Base-by-base conservation (phyloP, 1,139 yeast genomes). In the Suhomyces bokatorum region DNA sequence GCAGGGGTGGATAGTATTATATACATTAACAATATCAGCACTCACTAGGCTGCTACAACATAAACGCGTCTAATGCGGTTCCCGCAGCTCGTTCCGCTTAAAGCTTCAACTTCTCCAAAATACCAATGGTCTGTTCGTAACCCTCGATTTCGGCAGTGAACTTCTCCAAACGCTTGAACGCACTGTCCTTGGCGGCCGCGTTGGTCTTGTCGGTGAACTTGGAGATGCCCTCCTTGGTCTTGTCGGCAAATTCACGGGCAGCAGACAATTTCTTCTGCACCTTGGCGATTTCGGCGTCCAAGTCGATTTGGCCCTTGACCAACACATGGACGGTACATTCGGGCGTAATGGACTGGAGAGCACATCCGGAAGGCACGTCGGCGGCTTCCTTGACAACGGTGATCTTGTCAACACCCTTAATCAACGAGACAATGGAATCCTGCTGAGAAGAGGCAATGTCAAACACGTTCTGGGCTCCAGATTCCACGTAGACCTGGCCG, bases 271-370 rank as follows among this genome's bases (percentile, higher is more conserved):
- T 90, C 78, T 81, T 83, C 58, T 75, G 67, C 37, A 91, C 95
- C 78, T 91, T 93, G 55, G 76, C 63, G 59, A 93, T 87, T 70
- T 93, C 98, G 42, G 87, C 85, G 58, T 90, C 97, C 58, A 91
- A 80, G 64, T 93, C 97, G 57, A 93, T 83, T 64, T 87, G 95
- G 45, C 98, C 98, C 77, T 89, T 89, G 48, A 93, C 97, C 63
- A 93, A 78, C 31, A 91, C 81, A 60, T 88, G 96, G 32, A 91
- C 98, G 50, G 85, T 85, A 62, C 89, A 84, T 42, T 81, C 85
- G 37, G 96, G 85, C 46, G 81, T 81, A 50, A 91, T 87, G 42
- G 95, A 80, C 56, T 83, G 84, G 55, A 89, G 79, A 37, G 95
- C 97, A 66, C 96, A 88, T 37, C 99, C 99, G 46, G 83, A 80